phyloP scores from a whole-genome alignment of 108 stramenopile species.

The Cyclotella atomus region DNA sequence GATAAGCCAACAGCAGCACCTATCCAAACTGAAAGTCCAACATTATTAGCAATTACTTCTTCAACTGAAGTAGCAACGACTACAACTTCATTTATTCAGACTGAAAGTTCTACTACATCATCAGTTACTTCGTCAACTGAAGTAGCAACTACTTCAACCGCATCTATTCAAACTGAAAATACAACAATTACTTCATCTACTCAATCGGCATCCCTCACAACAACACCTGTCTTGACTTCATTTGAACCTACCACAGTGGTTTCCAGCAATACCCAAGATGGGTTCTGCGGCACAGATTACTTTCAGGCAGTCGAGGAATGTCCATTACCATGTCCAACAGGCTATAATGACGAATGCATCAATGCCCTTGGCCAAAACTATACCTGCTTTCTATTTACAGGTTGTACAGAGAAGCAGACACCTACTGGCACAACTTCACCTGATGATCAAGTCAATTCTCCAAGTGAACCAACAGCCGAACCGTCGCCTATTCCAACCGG shows the following conservation, averaged over 20 bases:
- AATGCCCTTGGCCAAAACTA: not conserved
- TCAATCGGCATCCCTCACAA: not conserved
- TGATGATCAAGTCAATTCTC: not conserved
- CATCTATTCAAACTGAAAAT: not conserved
- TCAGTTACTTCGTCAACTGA: not conserved
- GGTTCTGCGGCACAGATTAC: not conserved
- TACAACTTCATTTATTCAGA: not conserved
- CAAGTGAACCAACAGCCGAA: not conserved
- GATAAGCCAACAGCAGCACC: not conserved
- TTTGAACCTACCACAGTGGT: not conserved
- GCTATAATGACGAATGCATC: not conserved
- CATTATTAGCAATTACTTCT: not conserved
- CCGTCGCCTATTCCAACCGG: not conserved
- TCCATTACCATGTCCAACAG: not conserved
- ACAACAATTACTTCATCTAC: not conserved
- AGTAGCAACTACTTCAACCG: not conserved
- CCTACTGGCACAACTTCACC: not conserved
- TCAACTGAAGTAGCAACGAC: not conserved
- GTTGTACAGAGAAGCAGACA: not conserved
- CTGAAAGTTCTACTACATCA: not conserved
- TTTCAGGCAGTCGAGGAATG: not conserved
- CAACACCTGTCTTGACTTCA: not conserved
- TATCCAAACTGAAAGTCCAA: not conserved
- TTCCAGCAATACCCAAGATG: not conserved
- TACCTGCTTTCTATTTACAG: not conserved